A percentile compares a stretch with the other conserved stretches of the same genome.
phyloP scores from a whole-genome alignment of 306 rosid genomes.

The Nissolia schottii region DNA sequence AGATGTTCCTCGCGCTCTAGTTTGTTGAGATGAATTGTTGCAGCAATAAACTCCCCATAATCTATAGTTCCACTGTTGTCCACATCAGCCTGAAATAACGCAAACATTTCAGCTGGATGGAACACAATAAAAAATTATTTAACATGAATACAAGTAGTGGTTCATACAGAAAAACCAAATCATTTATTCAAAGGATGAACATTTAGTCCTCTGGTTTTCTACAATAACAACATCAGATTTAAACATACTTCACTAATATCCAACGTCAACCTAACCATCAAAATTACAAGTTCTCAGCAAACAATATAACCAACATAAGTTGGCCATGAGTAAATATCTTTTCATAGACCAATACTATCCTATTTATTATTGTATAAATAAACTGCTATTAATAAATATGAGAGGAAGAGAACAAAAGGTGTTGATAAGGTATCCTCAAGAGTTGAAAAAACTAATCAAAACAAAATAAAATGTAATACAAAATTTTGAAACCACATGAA shows the following conservation, averaged over 20 bases:
- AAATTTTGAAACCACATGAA: too few species aligned
- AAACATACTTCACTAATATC: neutral
- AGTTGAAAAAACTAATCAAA: neutral
- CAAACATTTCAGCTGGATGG: slow-evolving; percentile 32
- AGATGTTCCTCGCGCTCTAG: slow-evolving; percentile 97
- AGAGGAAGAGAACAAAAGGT: neutral
- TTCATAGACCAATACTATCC: neutral
- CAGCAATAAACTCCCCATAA: slow-evolving; percentile 95
- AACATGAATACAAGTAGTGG: slow-evolving; percentile 1
- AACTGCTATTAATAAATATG: neutral
- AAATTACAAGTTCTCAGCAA: neutral
- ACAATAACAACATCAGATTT: slow-evolving; percentile 9
- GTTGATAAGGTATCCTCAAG: neutral
- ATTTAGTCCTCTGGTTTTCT: neutral
- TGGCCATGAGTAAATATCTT: neutral
- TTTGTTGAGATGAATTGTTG: slow-evolving; percentile 95
- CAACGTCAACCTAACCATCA: neutral
- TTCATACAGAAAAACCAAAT: neutral
- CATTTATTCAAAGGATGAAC: slow-evolving; percentile 4
- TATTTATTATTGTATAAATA: neutral
- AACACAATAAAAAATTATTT: slow-evolving; percentile 10
- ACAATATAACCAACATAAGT: neutral
- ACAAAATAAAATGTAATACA: neutral
- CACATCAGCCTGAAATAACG: slow-evolving; percentile 80
- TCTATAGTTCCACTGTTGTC: slow-evolving; percentile 96